Evolutionary conservation across 257 asterid species (phyloP).

Genomic region (Petrea volubilis): DNA sequence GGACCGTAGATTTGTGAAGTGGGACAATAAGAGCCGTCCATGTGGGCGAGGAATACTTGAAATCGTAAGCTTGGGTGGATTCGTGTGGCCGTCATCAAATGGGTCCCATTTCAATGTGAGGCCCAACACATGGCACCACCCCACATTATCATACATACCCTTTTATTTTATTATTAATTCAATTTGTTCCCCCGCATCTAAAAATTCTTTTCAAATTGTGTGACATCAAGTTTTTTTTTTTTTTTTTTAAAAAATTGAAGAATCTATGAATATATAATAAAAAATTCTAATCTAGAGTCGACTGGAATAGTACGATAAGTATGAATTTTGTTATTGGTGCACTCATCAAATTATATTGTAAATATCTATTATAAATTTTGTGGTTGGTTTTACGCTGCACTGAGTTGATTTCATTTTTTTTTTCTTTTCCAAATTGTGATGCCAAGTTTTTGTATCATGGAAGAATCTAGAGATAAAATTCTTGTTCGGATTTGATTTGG

Average conservation of each 20-base stretch:
- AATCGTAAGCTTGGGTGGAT: conserved; percentile 49
- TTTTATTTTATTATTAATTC: background rate
- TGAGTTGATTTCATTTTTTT: no score
- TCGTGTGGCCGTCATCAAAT: conserved; percentile 35
- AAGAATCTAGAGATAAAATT: conserved; percentile 1
- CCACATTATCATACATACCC: conserved; percentile 17
- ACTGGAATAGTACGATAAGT: no score
- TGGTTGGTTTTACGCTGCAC: no score
- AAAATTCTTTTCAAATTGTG: no score
- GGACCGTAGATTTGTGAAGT: conserved; percentile 23
- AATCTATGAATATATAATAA: no score
- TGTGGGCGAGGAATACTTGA: conserved; percentile 26
- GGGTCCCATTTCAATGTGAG: conserved; percentile 37
- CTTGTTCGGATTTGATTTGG: background rate
- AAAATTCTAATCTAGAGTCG: no score
- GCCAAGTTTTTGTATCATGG: background rate
- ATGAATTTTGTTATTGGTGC: no score
- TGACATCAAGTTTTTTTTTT: no score
- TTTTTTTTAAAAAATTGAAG: no score
- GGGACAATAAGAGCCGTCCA: conserved; percentile 38
- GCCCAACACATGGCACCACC: conserved; percentile 44
- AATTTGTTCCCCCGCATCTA: conserved; percentile 6
- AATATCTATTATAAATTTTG: no score
- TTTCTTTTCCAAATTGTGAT: conserved; percentile 6
- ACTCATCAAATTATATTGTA: no score